A percentile compares a stretch with the other conserved stretches of the same genome.
phyloP scores from a whole-genome alignment of 495 filamentous ascomycete genomes.

The Talaromyces liani region DNA sequence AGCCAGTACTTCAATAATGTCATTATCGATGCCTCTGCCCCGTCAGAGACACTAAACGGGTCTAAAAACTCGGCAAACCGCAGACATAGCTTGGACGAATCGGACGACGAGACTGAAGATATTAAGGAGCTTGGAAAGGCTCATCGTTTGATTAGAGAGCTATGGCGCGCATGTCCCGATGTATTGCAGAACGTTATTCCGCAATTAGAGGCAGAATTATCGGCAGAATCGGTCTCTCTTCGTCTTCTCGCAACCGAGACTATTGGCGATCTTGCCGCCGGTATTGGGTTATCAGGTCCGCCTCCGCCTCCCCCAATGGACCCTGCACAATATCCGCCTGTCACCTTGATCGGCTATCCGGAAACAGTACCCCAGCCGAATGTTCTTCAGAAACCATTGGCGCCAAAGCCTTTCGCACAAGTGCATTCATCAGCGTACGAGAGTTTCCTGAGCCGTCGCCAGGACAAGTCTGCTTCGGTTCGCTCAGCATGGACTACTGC shows the following conservation, averaged over 20 bases:
- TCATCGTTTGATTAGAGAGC: slow-evolving; percentile 78
- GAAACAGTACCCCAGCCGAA: slow-evolving; percentile 46
- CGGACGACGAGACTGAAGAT: slow-evolving; percentile 79
- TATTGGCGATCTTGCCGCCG: slow-evolving; percentile 85
- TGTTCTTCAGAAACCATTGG: slow-evolving; percentile 68
- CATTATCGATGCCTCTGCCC: slow-evolving; percentile 75
- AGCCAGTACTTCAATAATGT: slow-evolving; percentile 97
- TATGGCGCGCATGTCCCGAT: slow-evolving; percentile 86
- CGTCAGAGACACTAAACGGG: slow-evolving; percentile 24
- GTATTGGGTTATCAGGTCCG: slow-evolving; percentile 82
- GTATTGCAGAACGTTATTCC: slow-evolving; percentile 91
- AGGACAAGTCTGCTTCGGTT: slow-evolving; percentile 76
- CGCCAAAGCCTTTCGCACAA: slow-evolving; percentile 76
- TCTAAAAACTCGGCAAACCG: slow-evolving; percentile 35
- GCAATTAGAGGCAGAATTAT: slow-evolving; percentile 86
- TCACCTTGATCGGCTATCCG: slow-evolving; percentile 54
- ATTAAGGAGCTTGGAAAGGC: slow-evolving; percentile 82
- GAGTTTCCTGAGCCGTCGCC: slow-evolving; percentile 70
- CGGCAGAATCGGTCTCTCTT: slow-evolving; percentile 79
- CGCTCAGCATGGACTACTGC: slow-evolving; percentile 78
- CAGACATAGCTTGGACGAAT: slow-evolving; percentile 53
- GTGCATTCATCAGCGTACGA: slow-evolving; percentile 70
- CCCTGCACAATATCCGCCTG: slow-evolving; percentile 70
- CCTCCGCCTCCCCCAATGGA: slow-evolving; percentile 67
- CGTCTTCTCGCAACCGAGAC: slow-evolving; percentile 86